Base-by-base conservation (phyloP, 306 rosid genomes). In the Gastrolobium bilobum region DNA sequence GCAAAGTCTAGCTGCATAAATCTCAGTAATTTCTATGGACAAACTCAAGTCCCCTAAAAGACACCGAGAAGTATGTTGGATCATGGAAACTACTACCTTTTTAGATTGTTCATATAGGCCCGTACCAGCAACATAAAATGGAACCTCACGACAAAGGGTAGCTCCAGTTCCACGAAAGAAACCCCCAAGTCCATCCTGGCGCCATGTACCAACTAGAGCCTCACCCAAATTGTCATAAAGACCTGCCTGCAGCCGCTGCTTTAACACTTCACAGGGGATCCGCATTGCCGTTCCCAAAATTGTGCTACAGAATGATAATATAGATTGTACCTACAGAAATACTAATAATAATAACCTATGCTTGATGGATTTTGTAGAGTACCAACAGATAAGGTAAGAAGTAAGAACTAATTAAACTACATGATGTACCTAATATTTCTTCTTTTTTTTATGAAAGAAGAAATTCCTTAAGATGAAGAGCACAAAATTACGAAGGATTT, bases 141-240 rank as follows among this genome's bases (percentile, higher is more conserved):
- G 99, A 85, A 96, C 98, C 87, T 96, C 99, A 13, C 99, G 89
- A 76, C 98, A 96, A 79, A 96, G 97, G 83, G 99, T 96, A 38
- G 98, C 97, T 64, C 98, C 98, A 13, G 99, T 96, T 81, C 99
- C 99, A 81, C 99, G 99, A 73, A 96, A 96, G 85, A 96, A 96
- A 8, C 99, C 99, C 86, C 82, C 86, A 47, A 90, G 91, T 75
- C 99, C 99, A 90, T 96, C 99, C 82, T 90, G 96, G 44, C 84
- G 85, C 98, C 94, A 91, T 62, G 99, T 96, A 35, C 89, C 99
- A 44, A 93, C 81, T 66, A 93, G 76, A 52, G 97, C 98, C 85
- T 91, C 90, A 29, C 96, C 98, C 10, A 86, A 98, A 72, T 87
- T 96, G 83, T 93, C 86, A 85, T 87, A 96, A 80, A 93, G 84